Conservation (phyloP, 768 basidiomycete genomes). For the Lactarius sanguifluus region DNA sequence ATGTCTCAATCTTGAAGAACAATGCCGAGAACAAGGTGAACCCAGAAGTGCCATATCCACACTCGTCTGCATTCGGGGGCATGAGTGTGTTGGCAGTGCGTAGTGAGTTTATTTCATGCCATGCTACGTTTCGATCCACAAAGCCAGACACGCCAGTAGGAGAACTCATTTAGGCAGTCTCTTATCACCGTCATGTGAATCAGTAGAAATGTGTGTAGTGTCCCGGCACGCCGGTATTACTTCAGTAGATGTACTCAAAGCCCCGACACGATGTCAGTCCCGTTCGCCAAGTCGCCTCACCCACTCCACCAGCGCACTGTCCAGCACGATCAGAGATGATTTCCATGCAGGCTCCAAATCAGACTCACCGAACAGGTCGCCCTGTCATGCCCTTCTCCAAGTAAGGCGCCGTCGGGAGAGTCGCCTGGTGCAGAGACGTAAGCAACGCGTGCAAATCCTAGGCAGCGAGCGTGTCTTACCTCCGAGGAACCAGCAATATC, state of each 20-base stretch:
- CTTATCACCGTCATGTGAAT: slow-evolving; percentile 4
- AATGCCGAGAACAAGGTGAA: neutral
- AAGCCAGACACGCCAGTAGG: neutral
- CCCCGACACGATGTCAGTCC: neutral
- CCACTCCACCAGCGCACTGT: slow-evolving; percentile 29
- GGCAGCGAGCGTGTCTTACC: slow-evolving; percentile 37
- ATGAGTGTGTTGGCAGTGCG: neutral
- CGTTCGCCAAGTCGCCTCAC: slow-evolving; percentile 22
- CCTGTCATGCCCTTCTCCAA: slow-evolving; percentile 78
- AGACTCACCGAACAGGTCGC: slow-evolving; percentile 67
- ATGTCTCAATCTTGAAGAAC: neutral
- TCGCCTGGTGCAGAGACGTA: slow-evolving; percentile 40
- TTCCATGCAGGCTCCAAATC: neutral
- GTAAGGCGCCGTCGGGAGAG: slow-evolving; percentile 56
- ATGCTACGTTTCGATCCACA: neutral
- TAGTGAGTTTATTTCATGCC: neutral
- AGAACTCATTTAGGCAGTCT: neutral
- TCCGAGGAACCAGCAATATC: slow-evolving; percentile 85
- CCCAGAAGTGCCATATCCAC: neutral
- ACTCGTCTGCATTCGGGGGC: neutral
- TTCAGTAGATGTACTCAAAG: neutral
- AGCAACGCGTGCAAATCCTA: neutral
- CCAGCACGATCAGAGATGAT: neutral
- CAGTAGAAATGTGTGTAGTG: slow-evolving; percentile 70
- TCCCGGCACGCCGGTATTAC: slow-evolving; percentile 46